Base-by-base conservation (phyloP, 495 filamentous ascomycete genomes). In the Annulohypoxylon moriforme region DNA sequence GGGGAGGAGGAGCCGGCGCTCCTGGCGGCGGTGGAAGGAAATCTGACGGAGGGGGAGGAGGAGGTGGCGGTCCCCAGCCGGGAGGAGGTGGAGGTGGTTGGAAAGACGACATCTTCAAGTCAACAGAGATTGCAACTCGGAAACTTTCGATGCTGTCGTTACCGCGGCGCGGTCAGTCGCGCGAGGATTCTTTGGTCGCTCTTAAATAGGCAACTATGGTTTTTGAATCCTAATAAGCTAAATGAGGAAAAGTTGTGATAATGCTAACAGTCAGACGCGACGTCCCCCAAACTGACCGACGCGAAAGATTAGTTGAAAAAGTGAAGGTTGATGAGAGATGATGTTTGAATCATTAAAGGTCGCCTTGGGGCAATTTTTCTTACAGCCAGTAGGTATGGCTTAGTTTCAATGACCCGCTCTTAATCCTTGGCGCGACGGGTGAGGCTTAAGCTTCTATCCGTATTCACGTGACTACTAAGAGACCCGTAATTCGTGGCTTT, bases 1-100 rank as follows among this genome's bases (percentile, higher is more conserved):
- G 94, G 20, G 96, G 95, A 55, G 96, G 94, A 64, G 94, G 94
- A 57, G 92, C 91, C 72, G 90, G 83, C 57, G 89, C 87, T 40
- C 85, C 80, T 16, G 86, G 83, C 31, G 84, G 85, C 76, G 92
- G 89, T 6, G 93, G 90, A 25, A 92, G 90, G 27, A 73, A 78
- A 66, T 92, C 91, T 68, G 91, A 90, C 44, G 88, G 85, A 67
- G 93, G 93, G 63, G 93, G 92, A 62, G 92, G 93, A 63, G 87
- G 86, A 1, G 87, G 83, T 16, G 87, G 81, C 22, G 85, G 81
- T 55, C 83, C 85, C 84, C 85, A 87, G 42, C 85, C 85, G 59
- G 84, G 84, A 47, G 87, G 86, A 59, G 87, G 87, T 22, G 87
- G 87, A 65, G 87, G 87, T n/a, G 88, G 88, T 31, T 82, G 85